Base-by-base conservation (phyloP, 495 filamentous ascomycete species). In the Filosporella fistucella region DNA sequence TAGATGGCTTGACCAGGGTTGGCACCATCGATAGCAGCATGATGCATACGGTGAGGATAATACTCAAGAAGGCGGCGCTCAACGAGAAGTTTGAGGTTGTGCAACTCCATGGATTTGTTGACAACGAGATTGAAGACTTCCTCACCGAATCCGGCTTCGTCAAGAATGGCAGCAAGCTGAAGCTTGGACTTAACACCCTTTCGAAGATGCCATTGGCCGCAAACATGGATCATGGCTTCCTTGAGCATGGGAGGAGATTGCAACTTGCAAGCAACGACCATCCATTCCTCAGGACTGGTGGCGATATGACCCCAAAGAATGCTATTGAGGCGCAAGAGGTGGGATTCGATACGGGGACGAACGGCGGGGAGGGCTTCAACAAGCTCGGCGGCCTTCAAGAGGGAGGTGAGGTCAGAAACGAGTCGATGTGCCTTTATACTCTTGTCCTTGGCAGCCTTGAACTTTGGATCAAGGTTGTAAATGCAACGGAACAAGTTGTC, bases 201-300 rank as follows among this genome's bases (percentile, higher is more conserved):
- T 48, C 25, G 24, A 2, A 57, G 24, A 13, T 64, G 57, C 63
- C 65, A 77, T 45, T 61, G 57, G 0, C 73, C 74, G 1, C 67
- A 60, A 23, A 72, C 34, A 54, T 80, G 74, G 45, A 72, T 59
- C 16, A 78, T 54, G 11, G 69, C 61, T 48, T 78, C 75, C 8
- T 65, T 57, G 63, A 70, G 74, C 32, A 78, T 68, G 8, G 57
- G 11, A 24, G 61, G 56, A 1, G 68, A 73, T 36, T 63, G 60
- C 33, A 78, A 54, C 6, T 63, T 65, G 11, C 38, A 37, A 14
- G 57, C 71, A 2, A 76, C 55, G 25, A 57, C 55, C 13, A 67
- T 47, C 74, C 75, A 80, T 0, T 22, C 46, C 18, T 62, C 53
- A 1, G 74, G 68, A 11, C 62, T 59, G 3, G 33, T 36, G 14